Evolutionary conservation across 2,329 filamentous ascomycete species (phyloP).

Genomic region (Ilyonectria mors-panacis): DNA sequence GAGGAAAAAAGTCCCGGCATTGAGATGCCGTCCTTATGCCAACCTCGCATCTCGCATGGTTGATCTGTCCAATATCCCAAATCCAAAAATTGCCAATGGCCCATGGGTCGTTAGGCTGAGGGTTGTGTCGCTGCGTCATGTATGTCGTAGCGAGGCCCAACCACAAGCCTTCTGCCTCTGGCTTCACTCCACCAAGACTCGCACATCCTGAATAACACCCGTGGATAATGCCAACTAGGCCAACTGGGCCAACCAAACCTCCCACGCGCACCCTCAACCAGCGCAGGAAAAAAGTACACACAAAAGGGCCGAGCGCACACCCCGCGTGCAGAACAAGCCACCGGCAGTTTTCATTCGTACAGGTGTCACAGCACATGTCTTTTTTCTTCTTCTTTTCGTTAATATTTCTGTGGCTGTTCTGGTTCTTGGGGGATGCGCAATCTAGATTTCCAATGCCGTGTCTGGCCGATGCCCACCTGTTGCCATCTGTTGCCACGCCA

Average conservation of each 20-base stretch:
- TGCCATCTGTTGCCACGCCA: neutral
- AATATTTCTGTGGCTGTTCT: neutral
- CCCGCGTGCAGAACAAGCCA: neutral
- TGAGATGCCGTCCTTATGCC: conserved; percentile 6
- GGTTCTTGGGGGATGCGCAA: neutral
- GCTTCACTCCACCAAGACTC: too few relatives aligned
- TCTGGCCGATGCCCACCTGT: conserved; percentile 31
- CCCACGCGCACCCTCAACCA: conserved; percentile 3
- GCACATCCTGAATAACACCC: neutral
- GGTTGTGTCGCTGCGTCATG: too few relatives aligned
- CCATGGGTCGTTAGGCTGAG: too few relatives aligned
- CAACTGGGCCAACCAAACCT: conserved; percentile 3
- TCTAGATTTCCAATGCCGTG: conserved; percentile 34
- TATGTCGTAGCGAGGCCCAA: too few relatives aligned
- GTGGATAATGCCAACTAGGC: neutral
- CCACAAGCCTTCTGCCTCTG: too few relatives aligned
- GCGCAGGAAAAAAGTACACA: neutral
- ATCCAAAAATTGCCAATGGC: too few relatives aligned
- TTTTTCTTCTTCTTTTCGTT: neutral
- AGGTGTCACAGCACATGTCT: neutral
- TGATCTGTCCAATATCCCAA: too few relatives aligned
- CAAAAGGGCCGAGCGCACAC: neutral
- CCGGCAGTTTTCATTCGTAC: neutral
- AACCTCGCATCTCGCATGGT: too few relatives aligned
- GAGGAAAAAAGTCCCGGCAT: neutral